Evolutionary conservation across 139 green algal species (phyloP).

Genomic region (Spirogloea muscicola): DNA sequence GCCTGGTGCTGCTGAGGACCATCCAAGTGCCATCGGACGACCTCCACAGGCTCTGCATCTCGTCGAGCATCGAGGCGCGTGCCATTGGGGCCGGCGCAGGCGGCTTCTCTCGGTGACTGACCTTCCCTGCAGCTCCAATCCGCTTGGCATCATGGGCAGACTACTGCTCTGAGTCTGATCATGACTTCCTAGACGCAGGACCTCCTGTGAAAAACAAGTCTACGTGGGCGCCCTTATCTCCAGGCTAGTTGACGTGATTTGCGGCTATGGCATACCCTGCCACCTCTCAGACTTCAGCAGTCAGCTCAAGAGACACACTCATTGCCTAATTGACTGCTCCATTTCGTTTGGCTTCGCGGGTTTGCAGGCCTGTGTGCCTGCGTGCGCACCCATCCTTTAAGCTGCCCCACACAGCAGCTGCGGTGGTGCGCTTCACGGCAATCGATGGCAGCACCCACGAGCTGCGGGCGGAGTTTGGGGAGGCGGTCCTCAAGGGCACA

Average conservation of each 20-base stretch:
- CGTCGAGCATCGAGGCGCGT: conserved; percentile 4
- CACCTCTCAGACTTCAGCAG: too few species aligned
- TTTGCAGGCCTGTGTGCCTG: conserved; percentile 3
- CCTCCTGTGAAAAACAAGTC: too few species aligned
- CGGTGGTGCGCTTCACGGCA: too few species aligned
- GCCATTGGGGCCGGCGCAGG: conserved; percentile 12
- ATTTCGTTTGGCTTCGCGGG: neutral
- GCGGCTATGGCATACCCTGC: too few species aligned
- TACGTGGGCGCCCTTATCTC: too few species aligned
- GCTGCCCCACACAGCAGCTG: neutral
- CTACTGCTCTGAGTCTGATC: too few species aligned
- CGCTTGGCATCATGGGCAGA: too few species aligned
- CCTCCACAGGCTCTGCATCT: neutral
- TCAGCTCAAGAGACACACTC: too few species aligned
- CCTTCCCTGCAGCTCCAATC: too few species aligned
- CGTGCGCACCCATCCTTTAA: conserved; percentile 15
- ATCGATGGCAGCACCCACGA: neutral
- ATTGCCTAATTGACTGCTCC: neutral
- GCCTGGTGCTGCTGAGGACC: conserved; percentile 3
- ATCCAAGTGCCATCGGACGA: neutral
- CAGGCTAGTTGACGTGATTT: too few species aligned
- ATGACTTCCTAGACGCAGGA: too few species aligned
- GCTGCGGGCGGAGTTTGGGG: neutral
- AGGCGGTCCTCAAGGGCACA: neutral
- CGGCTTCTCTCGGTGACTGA: conserved; percentile 20